Evolutionary conservation across 306 rosid species (phyloP).

Genomic region (Cyclanthera cordifolia): DNA sequence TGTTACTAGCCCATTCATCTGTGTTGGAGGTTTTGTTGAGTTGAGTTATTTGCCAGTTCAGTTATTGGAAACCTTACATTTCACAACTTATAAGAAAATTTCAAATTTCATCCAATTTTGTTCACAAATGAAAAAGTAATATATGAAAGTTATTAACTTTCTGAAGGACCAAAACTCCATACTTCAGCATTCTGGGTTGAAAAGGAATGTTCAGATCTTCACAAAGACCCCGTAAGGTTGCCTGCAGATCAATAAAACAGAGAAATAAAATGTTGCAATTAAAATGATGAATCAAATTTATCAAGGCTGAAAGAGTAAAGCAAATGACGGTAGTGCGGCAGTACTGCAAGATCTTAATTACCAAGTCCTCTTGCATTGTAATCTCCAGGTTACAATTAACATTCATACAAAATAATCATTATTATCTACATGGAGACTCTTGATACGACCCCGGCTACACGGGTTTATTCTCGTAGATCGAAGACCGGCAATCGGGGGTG

Average conservation of each 20-base stretch:
- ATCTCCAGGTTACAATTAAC: background rate
- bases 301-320: background rate
- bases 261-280: background rate
- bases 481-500: no score
- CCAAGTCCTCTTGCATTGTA: background rate
- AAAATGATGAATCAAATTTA: background rate
- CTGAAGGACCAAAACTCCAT: constrained; percentile 19
- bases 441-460: no score
- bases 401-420: no score
- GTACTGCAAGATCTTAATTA: constrained; percentile 5
- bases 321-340: background rate
- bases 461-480: no score
- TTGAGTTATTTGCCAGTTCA: no score
- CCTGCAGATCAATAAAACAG: constrained; percentile 29
- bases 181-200: constrained; percentile 64
- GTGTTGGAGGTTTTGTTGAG: no score
- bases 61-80: no score
- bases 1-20: no score
- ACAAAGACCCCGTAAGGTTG: constrained; percentile 53
- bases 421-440: background rate
- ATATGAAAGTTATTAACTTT: constrained; percentile 1
- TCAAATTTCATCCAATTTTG: background rate
- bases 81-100: background rate
- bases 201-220: constrained; percentile 62
- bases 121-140: background rate